Evolutionary conservation across 148 eudicot species (phyloP), one percentile per base, ranked within the genome.

Genomic region (Pouteria glomerata): DNA sequence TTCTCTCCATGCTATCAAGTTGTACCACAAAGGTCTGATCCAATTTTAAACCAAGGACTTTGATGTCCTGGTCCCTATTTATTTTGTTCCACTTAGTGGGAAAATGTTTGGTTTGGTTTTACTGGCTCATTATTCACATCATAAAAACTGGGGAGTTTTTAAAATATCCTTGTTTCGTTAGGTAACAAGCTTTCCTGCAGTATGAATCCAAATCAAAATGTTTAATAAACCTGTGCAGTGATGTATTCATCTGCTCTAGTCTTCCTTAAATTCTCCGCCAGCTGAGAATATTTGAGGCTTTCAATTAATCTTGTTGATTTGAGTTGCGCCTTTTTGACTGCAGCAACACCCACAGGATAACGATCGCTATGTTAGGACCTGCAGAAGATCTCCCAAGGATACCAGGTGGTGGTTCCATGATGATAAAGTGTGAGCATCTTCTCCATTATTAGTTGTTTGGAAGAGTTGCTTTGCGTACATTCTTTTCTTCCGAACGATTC

Each of bases 401-500:
- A 89, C 97, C 4, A 92, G 93, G 75, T 89, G 97, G 97, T 92
- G 95, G 97, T 89, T 92, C 75, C 97, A 92, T 78, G 97, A 92
- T 41, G 97, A 92, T 75, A 92, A 92, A 81, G 97, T 84, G 81
- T 88, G 14, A 72, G 13, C 41, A 26, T 26, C 50, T 39, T 75
- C 52, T 56, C 42, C 45, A 64, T 66, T 71, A 64, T 70, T 60
- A 72, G 57, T 65, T 51, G 53, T 51, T 41, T 57, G 69, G n/a
- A 37, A 27, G 42, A 34, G 26, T 39, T 16, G 30, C 51, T 23
- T 55, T 2, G 34, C 24, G 15, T 24, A 8, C 31, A 35, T 56
- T 7, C 37, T 34, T 39, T n/a, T n/a, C n/a, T n/a, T n/a, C n/a
- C n/a, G n/a, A n/a, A n/a, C n/a, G n/a, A n/a, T n/a, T 57, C 48